A percentile compares a stretch with the other conserved stretches of the same genome.
Evolutionary conservation across 2,329 filamentous ascomycete genomes (phyloP).

Genomic region (Malbranchea zuffiana): DNA sequence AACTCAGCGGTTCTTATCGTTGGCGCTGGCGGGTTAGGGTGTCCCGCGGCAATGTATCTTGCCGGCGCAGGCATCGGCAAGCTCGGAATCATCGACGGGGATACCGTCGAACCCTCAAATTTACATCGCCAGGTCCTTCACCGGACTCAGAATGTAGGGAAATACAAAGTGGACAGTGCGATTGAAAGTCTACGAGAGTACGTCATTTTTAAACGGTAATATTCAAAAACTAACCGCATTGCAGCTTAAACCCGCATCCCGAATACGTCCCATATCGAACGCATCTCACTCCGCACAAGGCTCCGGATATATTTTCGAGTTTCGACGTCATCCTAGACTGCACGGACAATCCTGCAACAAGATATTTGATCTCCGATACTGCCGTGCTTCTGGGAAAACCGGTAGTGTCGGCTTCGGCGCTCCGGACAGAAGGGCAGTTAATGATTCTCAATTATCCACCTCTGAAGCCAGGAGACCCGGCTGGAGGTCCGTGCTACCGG

Average conservation of each 20-base stretch:
- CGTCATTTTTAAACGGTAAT: constrained; percentile 14
- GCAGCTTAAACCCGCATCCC: constrained; percentile 61
- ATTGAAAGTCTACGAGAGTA: constrained; percentile 49
- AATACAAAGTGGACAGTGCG: constrained; percentile 71
- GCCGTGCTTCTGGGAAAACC: constrained; percentile 70
- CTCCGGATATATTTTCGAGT: constrained; percentile 50
- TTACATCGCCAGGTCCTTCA: constrained; percentile 87
- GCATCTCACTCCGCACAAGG: constrained; percentile 59
- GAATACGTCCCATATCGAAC: constrained; percentile 51
- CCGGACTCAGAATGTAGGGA: constrained; percentile 56
- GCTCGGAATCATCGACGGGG: constrained; percentile 76
- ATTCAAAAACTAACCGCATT: neutral
- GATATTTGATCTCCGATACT: constrained; percentile 85
- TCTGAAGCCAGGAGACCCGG: constrained; percentile 43
- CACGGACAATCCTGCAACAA: constrained; percentile 82
- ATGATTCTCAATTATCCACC: constrained; percentile 79
- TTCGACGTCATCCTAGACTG: constrained; percentile 90
- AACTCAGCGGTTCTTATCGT: constrained; percentile 64
- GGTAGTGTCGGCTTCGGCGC: constrained; percentile 78
- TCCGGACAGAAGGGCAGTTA: constrained; percentile 80
- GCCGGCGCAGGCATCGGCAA: constrained; percentile 78
- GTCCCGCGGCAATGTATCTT: constrained; percentile 84
- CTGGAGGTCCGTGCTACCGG: constrained; percentile 77
- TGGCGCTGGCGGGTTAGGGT: constrained; percentile 81
- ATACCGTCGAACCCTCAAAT: constrained; percentile 79